These are phyloP conservation scores for Dendrocalamus latiflorus DNA, from an alignment of 202 grass and related monocot species.

Conservation along the genomic window DNA sequence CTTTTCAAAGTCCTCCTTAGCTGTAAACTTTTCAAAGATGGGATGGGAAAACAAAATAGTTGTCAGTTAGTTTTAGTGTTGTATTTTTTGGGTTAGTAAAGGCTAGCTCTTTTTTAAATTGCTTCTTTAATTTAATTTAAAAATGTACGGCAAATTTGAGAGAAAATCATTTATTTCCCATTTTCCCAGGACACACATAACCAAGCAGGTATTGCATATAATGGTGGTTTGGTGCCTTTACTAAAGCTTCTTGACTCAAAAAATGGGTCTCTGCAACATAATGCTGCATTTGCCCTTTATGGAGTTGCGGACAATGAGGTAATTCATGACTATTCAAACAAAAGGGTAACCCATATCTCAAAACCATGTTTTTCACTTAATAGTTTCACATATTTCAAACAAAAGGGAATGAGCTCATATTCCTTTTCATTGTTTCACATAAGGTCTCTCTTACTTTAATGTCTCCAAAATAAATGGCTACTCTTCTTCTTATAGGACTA, in stretches of 20 bases:
- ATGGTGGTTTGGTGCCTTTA: constrained; percentile 87
- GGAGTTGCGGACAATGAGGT: constrained; percentile 99
- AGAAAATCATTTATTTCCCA: constrained; percentile 33
- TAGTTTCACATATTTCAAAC: too few species aligned
- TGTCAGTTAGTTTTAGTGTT: neutral
- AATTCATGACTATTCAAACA: constrained; percentile 26
- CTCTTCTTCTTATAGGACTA: constrained; percentile 65
- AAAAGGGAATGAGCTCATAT: constrained; percentile 1
- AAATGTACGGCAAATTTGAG: constrained; percentile 2
- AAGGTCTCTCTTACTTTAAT: constrained; percentile 13
- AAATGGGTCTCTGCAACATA: constrained; percentile 98
- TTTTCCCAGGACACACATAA: constrained; percentile 82
- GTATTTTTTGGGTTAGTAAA: neutral
- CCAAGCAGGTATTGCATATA: constrained; percentile 99
- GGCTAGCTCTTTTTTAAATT: neutral
- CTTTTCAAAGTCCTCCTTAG: neutral
- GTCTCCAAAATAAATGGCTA: neutral
- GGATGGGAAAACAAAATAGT: neutral
- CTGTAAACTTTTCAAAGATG: neutral
- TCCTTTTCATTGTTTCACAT: constrained; percentile 8
- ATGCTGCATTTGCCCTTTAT: constrained; percentile 99
- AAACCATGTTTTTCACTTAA: neutral
- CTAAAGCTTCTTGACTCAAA: constrained; percentile 99
- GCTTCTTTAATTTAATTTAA: constrained; percentile 13
- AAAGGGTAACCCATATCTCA: neutral